Conservation (phyloP, 352 stramenopile genomes). For the Thraustotheca clavata region DNA sequence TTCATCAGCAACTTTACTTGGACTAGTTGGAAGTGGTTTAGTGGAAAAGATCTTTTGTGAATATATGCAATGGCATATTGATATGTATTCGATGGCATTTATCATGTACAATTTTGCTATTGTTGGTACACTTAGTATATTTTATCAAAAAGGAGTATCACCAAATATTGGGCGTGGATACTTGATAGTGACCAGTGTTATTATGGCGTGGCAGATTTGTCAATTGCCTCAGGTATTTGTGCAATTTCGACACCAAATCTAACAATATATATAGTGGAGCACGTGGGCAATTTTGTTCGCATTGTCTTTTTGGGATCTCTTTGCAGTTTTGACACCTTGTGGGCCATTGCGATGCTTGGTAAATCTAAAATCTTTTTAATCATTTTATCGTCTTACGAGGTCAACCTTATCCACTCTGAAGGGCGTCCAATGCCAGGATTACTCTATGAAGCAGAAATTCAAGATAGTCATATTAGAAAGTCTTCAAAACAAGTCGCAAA, state of each 20-base stretch:
- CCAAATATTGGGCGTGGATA: slow-evolving; percentile 82
- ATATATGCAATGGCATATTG: slow-evolving; percentile 40
- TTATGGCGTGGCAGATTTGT: slow-evolving; percentile 94
- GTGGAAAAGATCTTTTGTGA: slow-evolving; percentile 50
- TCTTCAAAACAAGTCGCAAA: neutral
- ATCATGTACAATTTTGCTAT: slow-evolving; percentile 87
- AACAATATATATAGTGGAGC: slow-evolving; percentile 48
- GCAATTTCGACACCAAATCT: neutral
- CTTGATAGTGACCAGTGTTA: slow-evolving; percentile 88
- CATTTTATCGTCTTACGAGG: slow-evolving; percentile 3
- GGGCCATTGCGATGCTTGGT: slow-evolving; percentile 92
- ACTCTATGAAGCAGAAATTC: slow-evolving; percentile 89
- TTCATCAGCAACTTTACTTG: slow-evolving; percentile 60
- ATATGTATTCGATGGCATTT: slow-evolving; percentile 42
- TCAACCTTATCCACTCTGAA: slow-evolving; percentile 88
- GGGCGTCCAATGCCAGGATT: slow-evolving; percentile 84
- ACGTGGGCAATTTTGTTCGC: slow-evolving; percentile 86
- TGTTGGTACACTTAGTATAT: slow-evolving; percentile 76
- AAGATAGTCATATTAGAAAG: slow-evolving; percentile 29
- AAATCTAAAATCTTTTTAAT: neutral
- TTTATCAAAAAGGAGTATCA: slow-evolving; percentile 79
- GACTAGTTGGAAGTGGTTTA: slow-evolving; percentile 59
- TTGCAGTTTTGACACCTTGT: slow-evolving; percentile 93
- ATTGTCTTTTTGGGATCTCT: slow-evolving; percentile 95
- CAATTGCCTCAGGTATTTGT: slow-evolving; percentile 90